Evolutionary conservation across 768 basidiomycete genomes (phyloP), one percentile per base, ranked within the genome.

Genomic region (Termitomyces sp.): DNA sequence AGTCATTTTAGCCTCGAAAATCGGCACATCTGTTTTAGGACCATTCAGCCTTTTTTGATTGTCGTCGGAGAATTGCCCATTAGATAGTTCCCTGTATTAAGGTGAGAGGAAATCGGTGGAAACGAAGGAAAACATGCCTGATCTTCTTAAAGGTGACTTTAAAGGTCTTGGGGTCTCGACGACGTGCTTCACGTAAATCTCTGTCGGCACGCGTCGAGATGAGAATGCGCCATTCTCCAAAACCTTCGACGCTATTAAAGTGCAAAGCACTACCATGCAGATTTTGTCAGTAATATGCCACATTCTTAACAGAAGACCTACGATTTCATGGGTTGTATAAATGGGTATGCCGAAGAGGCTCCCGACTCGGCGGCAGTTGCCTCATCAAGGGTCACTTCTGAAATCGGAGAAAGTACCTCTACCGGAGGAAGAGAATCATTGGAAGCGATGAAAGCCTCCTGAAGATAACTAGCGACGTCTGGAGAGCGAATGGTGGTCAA

Each of bases 141-240:
- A 89, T 85, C 64, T 88, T 89, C 68, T 85, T 88, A 38, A 85
- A 61, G 26, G 83, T 75, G 43, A 84, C 82, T 14, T 60, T 62
- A 59, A 84, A 85, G 37, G 68, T 68, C 40, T 77, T 77, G 17
- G 45, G 60, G 56, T 84, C 77, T 24, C 71, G 73, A 47, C 72
- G 71, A 0, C 74, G 74, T 14, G 75, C 61, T 38, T 80, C 75
- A 5, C 80, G 75, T 3, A 87, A 64, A 55, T 81, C 74, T 15
- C 66, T 66, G 49, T 78, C 74, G 0, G 82, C 84, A 19, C 75
- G 69, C 0, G 72, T 75, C 7, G 80, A 77, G 5, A 86, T 77
- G 17, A 84, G 65, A 47, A 88, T 78, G 0, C 70, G 69, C 87
- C 87, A 88, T 22, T 78, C 74, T 2, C 87, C 87, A 42, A 87